phyloP scores from a whole-genome alignment of 1,284 basidiomycete species.

The Xanthoconium separans region DNA sequence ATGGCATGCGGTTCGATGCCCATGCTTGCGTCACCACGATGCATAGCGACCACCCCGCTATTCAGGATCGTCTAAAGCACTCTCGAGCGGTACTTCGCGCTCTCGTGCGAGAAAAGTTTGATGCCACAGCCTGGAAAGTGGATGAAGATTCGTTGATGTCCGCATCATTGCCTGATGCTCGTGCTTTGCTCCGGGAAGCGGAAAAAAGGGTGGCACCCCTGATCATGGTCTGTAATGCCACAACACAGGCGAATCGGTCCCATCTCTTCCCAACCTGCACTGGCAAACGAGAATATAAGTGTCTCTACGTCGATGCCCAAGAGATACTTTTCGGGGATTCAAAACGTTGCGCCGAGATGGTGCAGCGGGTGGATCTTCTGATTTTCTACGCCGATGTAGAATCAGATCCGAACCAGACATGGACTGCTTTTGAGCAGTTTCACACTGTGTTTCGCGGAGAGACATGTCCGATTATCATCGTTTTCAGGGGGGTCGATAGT shows the following conservation, averaged over 20 bases:
- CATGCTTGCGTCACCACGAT: constrained; percentile 34
- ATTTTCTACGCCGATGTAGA: constrained; percentile 22
- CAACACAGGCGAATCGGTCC: neutral
- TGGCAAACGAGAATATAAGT: constrained; percentile 14
- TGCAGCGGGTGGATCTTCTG: constrained; percentile 21
- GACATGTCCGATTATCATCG: constrained; percentile 23
- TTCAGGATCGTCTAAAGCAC: constrained; percentile 19
- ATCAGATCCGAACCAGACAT: constrained; percentile 9
- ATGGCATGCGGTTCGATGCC: constrained; percentile 30
- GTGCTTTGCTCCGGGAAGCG: constrained; percentile 12
- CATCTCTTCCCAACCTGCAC: constrained; percentile 6
- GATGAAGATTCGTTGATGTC: constrained; percentile 22
- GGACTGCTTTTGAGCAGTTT: constrained; percentile 20
- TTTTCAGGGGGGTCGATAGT: constrained; percentile 22
- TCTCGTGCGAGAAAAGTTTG: constrained; percentile 16
- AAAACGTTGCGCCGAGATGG: neutral
- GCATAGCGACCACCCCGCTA: constrained; percentile 29
- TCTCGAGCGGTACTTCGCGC: constrained; percentile 20
- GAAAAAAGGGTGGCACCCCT: constrained; percentile 18
- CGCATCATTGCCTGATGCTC: constrained; percentile 23
- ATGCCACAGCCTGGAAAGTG: constrained; percentile 15
- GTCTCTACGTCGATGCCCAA: constrained; percentile 10
- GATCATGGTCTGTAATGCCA: constrained; percentile 19
- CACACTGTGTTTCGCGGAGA: constrained; percentile 20
- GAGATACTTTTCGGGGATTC: constrained; percentile 2